A percentile compares a stretch with the other conserved stretches of the same genome.
Evolutionary conservation across 2,329 filamentous ascomycete genomes (phyloP).

Genomic region (Colletotrichum camelliae): DNA sequence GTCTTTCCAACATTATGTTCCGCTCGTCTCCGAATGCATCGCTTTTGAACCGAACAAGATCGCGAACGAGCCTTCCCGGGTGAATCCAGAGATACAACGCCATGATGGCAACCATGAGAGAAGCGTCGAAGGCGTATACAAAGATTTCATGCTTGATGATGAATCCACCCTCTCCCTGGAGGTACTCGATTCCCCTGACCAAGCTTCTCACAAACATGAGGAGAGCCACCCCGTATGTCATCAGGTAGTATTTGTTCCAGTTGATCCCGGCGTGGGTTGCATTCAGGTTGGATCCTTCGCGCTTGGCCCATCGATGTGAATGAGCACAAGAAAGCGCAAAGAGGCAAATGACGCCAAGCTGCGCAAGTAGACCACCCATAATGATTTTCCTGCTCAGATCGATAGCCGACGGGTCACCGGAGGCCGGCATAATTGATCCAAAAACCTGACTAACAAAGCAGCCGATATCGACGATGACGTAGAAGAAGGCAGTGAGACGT

Average conservation of each 20-base stretch:
- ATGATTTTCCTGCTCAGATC: constrained; percentile 25
- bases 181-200: constrained; percentile 24
- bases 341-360: constrained; percentile 54
- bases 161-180: constrained; percentile 32
- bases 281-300: background rate
- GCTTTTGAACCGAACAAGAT: background rate
- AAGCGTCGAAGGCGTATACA: constrained; percentile 47
- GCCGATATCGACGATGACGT: constrained; percentile 51
- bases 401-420: constrained; percentile 19
- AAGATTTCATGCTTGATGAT: constrained; percentile 44
- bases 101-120: constrained; percentile 46
- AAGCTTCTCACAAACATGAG: constrained; percentile 24
- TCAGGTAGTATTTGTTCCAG: constrained; percentile 23
- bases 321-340: constrained; percentile 35
- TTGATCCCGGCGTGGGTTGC: background rate
- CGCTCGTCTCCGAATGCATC: background rate
- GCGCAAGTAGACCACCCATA: constrained; percentile 47
- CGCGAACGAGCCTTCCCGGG: constrained; percentile 16
- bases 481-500: constrained; percentile 47
- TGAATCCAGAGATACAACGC: constrained; percentile 24
- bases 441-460: constrained; percentile 47
- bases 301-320: background rate
- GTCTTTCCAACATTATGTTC: background rate
- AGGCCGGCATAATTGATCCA: constrained; percentile 32
- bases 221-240: constrained; percentile 19